These are phyloP conservation scores for Cyberlindnera americana DNA, from an alignment of 805 yeast genomes.

Conservation along the genomic window DNA sequence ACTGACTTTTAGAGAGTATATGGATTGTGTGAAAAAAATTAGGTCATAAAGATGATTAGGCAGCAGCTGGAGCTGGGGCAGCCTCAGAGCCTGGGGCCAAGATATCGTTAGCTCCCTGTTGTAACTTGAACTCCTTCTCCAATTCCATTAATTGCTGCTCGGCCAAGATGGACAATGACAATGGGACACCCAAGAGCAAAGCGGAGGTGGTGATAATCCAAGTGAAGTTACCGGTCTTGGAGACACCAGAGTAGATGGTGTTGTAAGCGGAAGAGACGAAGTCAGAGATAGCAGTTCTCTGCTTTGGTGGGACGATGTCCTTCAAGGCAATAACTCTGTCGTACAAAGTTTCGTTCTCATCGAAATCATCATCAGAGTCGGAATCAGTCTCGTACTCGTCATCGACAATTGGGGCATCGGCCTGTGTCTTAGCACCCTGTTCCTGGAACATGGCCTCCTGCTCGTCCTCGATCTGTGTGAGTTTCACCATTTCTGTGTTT, in stretches of 20 bases:
- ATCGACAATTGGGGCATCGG: constrained; percentile 35
- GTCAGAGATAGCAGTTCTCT: constrained; percentile 50
- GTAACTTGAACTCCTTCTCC: constrained; percentile 87
- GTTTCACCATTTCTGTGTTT: constrained; percentile 55
- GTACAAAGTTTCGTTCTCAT: constrained; percentile 75
- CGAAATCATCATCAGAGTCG: constrained; percentile 55
- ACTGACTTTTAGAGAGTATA: too few relatives aligned
- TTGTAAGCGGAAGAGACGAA: constrained; percentile 33
- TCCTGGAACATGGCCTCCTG: constrained; percentile 33
- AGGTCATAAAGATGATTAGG: constrained; percentile 6
- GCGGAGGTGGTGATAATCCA: constrained; percentile 87
- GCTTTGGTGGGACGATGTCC: constrained; percentile 87
- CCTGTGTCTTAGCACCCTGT: constrained; percentile 31
- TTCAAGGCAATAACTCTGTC: constrained; percentile 91
- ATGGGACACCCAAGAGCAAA: constrained; percentile 87
- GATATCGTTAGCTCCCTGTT: constrained; percentile 72
- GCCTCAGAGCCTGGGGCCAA: constrained; percentile 63
- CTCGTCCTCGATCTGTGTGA: constrained; percentile 65
- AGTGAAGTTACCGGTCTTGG: constrained; percentile 68
- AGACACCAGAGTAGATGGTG: constrained; percentile 43
- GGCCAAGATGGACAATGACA: constrained; percentile 80
- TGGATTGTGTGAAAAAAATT: too few relatives aligned
- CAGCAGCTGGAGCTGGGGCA: constrained; percentile 30
- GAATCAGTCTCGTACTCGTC: constrained; percentile 47
- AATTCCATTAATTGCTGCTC: constrained; percentile 92